phyloP scores from a whole-genome alignment of 345 rosid genomes.

The Sonneratia caseolaris region DNA sequence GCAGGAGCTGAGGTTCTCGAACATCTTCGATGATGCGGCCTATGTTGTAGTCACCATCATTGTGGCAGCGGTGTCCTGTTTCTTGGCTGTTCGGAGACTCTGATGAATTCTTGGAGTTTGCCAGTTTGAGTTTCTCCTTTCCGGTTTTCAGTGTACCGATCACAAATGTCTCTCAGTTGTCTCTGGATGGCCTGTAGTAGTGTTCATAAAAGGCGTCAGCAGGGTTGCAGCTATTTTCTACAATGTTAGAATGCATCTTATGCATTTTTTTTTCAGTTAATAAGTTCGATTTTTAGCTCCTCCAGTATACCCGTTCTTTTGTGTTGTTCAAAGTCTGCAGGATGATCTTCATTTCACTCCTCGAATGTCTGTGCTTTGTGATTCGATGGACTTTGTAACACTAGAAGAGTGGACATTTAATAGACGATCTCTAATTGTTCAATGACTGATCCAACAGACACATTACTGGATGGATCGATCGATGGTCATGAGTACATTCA shows the following conservation, averaged over 20 bases:
- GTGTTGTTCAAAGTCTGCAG: too few relatives aligned
- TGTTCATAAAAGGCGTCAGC: not conserved
- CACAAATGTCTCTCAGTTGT: not conserved
- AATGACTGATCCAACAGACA: too few relatives aligned
- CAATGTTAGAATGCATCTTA: not conserved
- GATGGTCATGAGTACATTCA: not conserved
- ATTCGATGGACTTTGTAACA: too few relatives aligned
- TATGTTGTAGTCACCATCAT: slow-evolving; percentile 24
- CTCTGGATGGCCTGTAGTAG: not conserved
- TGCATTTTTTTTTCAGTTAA: too few relatives aligned
- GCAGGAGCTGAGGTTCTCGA: slow-evolving; percentile 40
- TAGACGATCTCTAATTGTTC: too few relatives aligned
- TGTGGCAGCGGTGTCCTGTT: slow-evolving; percentile 34
- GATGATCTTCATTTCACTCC: too few relatives aligned
- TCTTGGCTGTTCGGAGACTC: slow-evolving; percentile 18
- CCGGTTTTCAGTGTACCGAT: not conserved
- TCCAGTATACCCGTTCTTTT: too few relatives aligned
- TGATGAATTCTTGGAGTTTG: not conserved
- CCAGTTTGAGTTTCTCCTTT: not conserved
- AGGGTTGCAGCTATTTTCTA: not conserved
- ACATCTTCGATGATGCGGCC: slow-evolving; percentile 31
- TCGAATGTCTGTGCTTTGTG: too few relatives aligned
- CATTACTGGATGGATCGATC: not conserved
- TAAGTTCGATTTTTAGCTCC: not conserved
- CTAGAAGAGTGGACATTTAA: too few relatives aligned